phyloP scores from a whole-genome alignment of 2,329 filamentous ascomycete genomes.

The Phaeoacremonium minimum region DNA sequence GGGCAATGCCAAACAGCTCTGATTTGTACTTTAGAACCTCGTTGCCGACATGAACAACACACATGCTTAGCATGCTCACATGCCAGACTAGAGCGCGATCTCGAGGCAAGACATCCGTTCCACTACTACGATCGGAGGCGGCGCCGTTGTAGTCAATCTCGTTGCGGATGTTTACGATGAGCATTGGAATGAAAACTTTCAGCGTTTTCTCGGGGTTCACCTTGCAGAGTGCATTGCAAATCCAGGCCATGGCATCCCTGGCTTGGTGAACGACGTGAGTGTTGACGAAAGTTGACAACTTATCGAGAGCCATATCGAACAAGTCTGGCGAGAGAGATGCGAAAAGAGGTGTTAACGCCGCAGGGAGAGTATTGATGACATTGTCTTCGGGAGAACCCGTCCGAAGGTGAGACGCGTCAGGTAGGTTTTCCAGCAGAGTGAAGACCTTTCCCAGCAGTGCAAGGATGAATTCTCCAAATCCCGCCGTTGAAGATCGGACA shows the following conservation, averaged over 20 bases:
- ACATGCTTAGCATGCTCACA: slow-evolving; percentile 95
- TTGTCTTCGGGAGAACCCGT: slow-evolving; percentile 94
- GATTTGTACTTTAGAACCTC: slow-evolving; percentile 86
- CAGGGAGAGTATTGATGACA: slow-evolving; percentile 91
- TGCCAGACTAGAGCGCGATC: slow-evolving; percentile 96
- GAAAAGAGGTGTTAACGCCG: slow-evolving; percentile 85
- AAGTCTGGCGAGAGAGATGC: slow-evolving; percentile 88
- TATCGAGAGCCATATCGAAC: slow-evolving; percentile 87
- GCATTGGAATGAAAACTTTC: slow-evolving; percentile 83
- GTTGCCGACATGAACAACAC: slow-evolving; percentile 89
- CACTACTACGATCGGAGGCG: slow-evolving; percentile 89
- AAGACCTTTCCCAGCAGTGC: slow-evolving; percentile 93
- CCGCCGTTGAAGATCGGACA: slow-evolving; percentile 87
- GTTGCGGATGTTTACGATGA: slow-evolving; percentile 86
- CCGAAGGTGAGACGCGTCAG: slow-evolving; percentile 81
- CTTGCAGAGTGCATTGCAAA: slow-evolving; percentile 93
- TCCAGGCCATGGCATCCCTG: slow-evolving; percentile 97
- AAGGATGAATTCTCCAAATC: slow-evolving; percentile 87
- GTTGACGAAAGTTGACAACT: slow-evolving; percentile 86
- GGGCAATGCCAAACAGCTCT: slow-evolving; percentile 84
- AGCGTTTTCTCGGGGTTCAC: slow-evolving; percentile 91
- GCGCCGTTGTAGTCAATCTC: slow-evolving; percentile 97
- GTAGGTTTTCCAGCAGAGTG: slow-evolving; percentile 89
- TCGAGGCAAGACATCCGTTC: slow-evolving; percentile 86
- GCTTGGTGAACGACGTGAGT: slow-evolving; percentile 97